phyloP scores from a whole-genome alignment of 1,139 yeast genomes.

The Hanseniaspora sp. region DNA sequence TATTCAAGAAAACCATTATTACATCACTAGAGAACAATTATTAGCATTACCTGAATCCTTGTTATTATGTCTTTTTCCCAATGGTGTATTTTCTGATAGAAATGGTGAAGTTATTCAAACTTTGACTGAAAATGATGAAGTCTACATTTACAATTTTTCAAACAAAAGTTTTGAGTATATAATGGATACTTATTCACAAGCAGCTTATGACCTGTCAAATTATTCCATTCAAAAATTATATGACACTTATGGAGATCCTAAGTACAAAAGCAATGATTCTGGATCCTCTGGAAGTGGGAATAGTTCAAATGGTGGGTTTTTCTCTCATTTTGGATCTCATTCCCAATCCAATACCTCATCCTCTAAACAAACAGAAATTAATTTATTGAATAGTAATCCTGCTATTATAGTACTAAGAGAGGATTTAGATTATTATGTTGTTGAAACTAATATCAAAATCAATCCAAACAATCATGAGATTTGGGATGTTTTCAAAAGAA shows the following conservation, averaged over 20 bases:
- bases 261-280: conserved; percentile 17
- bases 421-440: conserved; percentile 85
- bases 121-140: conserved; percentile 64
- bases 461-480: conserved; percentile 24
- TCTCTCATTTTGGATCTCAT: conserved; percentile 18
- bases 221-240: conserved; percentile 26
- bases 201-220: conserved; percentile 26
- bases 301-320: conserved; percentile 12
- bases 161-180: conserved; percentile 80
- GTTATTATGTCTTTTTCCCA: conserved; percentile 74
- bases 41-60: conserved; percentile 87
- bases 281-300: conserved; percentile 28
- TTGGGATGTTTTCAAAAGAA: conserved; percentile 38
- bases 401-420: conserved; percentile 87
- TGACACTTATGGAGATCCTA: conserved; percentile 20
- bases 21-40: conserved; percentile 75
- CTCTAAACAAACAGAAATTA: conserved; percentile 34
- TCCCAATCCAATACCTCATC: conserved; percentile 16
- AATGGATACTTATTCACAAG: conserved; percentile 40
- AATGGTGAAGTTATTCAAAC: conserved; percentile 67
- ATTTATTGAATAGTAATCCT: conserved; percentile 67
- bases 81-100: conserved; percentile 72
- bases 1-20: conserved; percentile 57
- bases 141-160: conserved; percentile 64
- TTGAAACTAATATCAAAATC: conserved; percentile 36